Evolutionary conservation across 345 rosid species (phyloP).

Genomic region (Iberis pinnata): DNA sequence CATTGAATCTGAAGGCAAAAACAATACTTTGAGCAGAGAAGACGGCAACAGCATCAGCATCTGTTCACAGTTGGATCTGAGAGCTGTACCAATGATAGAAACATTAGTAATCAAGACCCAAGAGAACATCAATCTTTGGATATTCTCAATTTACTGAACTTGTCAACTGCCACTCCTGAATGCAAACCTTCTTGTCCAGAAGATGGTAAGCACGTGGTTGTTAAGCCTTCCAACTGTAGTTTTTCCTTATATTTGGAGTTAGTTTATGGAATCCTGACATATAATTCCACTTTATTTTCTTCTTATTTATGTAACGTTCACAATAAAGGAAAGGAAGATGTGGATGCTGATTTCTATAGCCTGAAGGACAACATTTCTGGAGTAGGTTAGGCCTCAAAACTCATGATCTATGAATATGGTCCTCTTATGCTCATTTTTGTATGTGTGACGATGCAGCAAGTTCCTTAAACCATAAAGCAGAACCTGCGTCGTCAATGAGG

Average conservation of each 20-base stretch:
- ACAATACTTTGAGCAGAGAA: conserved; percentile 83
- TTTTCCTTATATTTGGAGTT: neutral
- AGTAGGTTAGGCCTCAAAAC: conserved; percentile 34
- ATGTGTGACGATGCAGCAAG: conserved; percentile 39
- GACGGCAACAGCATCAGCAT: conserved; percentile 46
- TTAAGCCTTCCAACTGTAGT: conserved; percentile 4
- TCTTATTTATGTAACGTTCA: conserved; percentile 16
- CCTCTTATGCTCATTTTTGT: conserved; percentile 20
- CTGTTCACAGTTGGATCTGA: conserved; percentile 35
- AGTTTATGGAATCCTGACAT: conserved; percentile 18
- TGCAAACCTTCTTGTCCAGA: conserved; percentile 25
- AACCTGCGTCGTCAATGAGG: conserved; percentile 42
- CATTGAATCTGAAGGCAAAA: conserved; percentile 51
- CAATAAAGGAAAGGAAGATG: conserved; percentile 13
- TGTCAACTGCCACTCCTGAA: conserved; percentile 39
- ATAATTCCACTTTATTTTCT: neutral
- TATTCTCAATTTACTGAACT: conserved; percentile 52
- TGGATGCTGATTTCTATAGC: conserved; percentile 16
- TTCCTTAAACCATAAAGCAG: conserved; percentile 29
- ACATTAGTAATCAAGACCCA: conserved; percentile 17
- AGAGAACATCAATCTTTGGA: conserved; percentile 61
- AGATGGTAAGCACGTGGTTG: conserved; percentile 34
- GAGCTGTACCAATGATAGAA: conserved; percentile 30
- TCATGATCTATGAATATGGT: conserved; percentile 16
- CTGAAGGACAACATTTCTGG: conserved; percentile 22